These are phyloP conservation scores for Ophiostoma montium DNA, from an alignment of 2,329 filamentous ascomycete genomes.

Conservation along the genomic window DNA sequence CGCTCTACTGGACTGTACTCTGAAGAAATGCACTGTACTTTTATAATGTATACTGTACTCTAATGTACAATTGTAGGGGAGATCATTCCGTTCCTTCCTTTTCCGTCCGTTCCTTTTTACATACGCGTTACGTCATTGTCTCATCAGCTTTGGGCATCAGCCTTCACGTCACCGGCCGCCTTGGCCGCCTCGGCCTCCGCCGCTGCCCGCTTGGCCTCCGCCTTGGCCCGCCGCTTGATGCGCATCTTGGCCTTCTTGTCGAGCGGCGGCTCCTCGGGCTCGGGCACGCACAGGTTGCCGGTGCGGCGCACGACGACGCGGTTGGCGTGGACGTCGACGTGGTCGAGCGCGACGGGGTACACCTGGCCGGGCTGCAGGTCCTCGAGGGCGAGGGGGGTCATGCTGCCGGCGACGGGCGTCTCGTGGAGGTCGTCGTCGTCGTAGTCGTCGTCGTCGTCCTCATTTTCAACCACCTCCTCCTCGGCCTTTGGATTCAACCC, in stretches of 20 bases:
- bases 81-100: too few species aligned
- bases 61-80: too few species aligned
- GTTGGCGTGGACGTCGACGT: constrained; percentile 36
- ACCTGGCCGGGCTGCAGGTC: constrained; percentile 32
- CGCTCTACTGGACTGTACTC: too few species aligned
- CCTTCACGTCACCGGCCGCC: neutral
- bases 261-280: neutral
- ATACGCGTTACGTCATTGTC: too few species aligned
- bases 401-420: neutral
- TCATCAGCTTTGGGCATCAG: too few species aligned
- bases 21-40: too few species aligned
- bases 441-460: neutral
- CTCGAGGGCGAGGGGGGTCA: constrained; percentile 22
- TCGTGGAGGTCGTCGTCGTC: neutral
- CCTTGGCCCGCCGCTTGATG: neutral
- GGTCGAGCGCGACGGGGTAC: constrained; percentile 40
- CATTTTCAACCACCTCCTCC: neutral
- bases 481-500: constrained; percentile 18
- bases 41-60: too few species aligned
- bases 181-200: neutral
- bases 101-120: too few species aligned
- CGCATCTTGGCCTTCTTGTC: too few species aligned
- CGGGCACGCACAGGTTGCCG: neutral
- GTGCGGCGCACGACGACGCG: constrained; percentile 28
- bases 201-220: neutral